Evolutionary conservation across 441 rosid genomes (phyloP).

Genomic region (Corymbia citriodora): DNA sequence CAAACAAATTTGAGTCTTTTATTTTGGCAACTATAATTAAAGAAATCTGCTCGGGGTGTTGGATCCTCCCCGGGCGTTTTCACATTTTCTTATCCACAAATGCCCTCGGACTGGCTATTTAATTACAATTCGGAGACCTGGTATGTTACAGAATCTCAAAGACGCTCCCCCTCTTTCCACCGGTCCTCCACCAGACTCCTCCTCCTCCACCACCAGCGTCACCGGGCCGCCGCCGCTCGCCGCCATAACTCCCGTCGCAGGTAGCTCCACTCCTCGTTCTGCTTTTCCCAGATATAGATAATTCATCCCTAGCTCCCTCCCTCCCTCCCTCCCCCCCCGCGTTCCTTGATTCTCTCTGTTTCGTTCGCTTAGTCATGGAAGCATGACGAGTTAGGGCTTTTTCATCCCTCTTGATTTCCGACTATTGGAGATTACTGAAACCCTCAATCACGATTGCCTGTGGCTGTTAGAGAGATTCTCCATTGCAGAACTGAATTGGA

Average conservation of each 20-base stretch:
- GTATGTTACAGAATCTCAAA: background rate
- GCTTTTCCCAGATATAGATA: background rate
- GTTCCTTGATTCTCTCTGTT: background rate
- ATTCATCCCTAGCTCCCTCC: background rate
- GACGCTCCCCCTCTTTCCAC: background rate
- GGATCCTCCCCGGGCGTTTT: background rate
- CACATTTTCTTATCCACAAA: fast-evolving
- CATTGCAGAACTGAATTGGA: background rate
- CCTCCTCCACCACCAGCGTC: background rate
- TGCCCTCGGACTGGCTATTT: background rate
- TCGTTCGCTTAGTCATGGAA: background rate
- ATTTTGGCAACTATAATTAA: background rate
- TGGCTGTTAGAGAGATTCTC: background rate
- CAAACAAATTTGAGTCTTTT: background rate
- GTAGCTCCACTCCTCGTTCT: background rate
- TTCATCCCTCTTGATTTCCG: background rate
- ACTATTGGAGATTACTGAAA: background rate
- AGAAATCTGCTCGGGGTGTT: background rate
- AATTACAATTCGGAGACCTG: background rate
- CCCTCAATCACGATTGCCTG: background rate
- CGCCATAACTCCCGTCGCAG: background rate
- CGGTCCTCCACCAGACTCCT: background rate
- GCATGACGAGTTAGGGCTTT: background rate
- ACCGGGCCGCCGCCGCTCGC: background rate
- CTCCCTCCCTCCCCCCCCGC: background rate